Conservation (phyloP, 306 rosid species). For the Sechiopsis laciniata region DNA sequence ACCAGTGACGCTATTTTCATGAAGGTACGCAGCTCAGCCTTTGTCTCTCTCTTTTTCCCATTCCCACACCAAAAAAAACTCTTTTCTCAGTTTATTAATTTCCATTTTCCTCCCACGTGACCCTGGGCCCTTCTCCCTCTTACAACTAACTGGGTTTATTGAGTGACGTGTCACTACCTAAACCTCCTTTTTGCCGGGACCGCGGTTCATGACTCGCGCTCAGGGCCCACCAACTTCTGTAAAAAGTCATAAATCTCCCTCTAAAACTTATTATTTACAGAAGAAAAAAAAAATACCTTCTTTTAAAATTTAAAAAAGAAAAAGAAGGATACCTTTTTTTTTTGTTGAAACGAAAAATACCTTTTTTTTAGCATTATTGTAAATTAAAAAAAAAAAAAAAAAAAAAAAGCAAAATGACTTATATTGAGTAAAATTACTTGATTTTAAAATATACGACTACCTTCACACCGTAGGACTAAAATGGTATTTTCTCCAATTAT, state of each 20-base stretch:
- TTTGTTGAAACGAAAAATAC: too few species aligned
- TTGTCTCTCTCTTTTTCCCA: background rate
- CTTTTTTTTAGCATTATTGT: too few species aligned
- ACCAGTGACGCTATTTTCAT: slow-evolving; percentile 64
- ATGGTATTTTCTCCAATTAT: too few species aligned
- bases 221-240: background rate
- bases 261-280: too few species aligned
- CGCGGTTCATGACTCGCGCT: background rate
- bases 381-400: too few species aligned
- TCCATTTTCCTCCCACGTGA: background rate
- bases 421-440: too few species aligned
- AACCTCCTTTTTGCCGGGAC: background rate
- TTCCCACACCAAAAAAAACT: background rate
- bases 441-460: too few species aligned
- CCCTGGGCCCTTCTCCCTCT: background rate
- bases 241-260: background rate
- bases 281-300: too few species aligned
- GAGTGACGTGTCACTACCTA: background rate
- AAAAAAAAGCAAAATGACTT: too few species aligned
- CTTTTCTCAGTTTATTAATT: background rate
- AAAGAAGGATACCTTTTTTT: too few species aligned
- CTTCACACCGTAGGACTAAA: too few species aligned
- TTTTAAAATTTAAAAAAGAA: too few species aligned
- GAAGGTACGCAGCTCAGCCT: slow-evolving; percentile 59
- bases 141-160: background rate